Evolutionary conservation across 2,329 filamentous ascomycete species (phyloP), one percentile per base, ranked within the genome.

Genomic region (Aspergillus sp.): DNA sequence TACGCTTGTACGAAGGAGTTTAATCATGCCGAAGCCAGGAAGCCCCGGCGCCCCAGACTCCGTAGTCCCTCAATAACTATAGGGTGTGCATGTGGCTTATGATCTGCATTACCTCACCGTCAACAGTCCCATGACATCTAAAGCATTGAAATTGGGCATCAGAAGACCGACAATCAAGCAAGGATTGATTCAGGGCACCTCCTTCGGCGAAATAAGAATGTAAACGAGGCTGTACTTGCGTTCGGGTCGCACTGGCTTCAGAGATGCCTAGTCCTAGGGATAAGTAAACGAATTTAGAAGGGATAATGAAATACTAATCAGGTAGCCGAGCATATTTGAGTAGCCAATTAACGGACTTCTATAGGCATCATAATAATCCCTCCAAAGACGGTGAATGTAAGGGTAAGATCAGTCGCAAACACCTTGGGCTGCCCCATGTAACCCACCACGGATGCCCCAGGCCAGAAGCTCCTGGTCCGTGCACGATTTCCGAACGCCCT

Each of bases 391-490:
- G 19, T 44, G 41, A 44, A 44, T 44, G 41, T 44, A 44, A 10
- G 15, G 32, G 11, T 36, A 36, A 23, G 5, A 7, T 44, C 5
- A 21, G 41, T 21, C 11, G 41, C 10, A 23, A 44, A 44, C 41
- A 15, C 41, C 41, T 44, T 13, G 23, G 19, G 17, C 17, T 19
- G n/a, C 17, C 41, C 17, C 32, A 36, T 44, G 41, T 21, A 44
- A 44, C 41, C 41, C 19, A 44, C 41, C 41, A 19, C 41, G 11
- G 55, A 53, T 62, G 62, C 62, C 62, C 54, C 57, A 62, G 62
- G 62, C 62, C 39, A 55, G 32, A 57, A 32, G 21, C 38, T n/a
- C 11, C n/a, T 72, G 70, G 67, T 63, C 68, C 70, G 70, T 69
- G 68, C 68, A 66, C 65, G 41, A 44, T 38, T 62, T 53, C 61